Conservation (phyloP, 352 stramenopile species). For the Pythium aristosporum region DNA sequence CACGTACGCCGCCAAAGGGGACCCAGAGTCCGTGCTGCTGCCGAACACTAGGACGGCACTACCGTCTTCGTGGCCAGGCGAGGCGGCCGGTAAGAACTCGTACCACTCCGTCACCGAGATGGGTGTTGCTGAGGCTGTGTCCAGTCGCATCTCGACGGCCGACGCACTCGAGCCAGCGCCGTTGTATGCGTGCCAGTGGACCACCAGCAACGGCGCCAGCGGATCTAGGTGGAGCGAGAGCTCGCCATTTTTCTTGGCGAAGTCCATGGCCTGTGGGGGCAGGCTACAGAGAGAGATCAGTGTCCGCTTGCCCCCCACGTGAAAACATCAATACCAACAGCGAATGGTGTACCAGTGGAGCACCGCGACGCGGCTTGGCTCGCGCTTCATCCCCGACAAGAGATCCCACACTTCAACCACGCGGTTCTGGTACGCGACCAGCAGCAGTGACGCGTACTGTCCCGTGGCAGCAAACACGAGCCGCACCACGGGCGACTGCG, state of each 20-base stretch:
- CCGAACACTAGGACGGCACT: slow-evolving; percentile 6
- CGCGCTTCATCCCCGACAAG: slow-evolving; percentile 12
- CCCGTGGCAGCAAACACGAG: slow-evolving; percentile 34
- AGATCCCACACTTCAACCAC: slow-evolving; percentile 55
- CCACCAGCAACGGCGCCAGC: slow-evolving; percentile 39
- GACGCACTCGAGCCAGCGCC: slow-evolving; percentile 13
- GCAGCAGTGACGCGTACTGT: slow-evolving; percentile 33
- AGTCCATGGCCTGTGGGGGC: slow-evolving; percentile 45
- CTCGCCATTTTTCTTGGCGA: slow-evolving; percentile 48
- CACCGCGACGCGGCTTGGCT: slow-evolving; percentile 33
- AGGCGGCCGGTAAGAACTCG: slow-evolving; percentile 12
- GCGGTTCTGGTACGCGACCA: slow-evolving; percentile 56
- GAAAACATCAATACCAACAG: background rate
- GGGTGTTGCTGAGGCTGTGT: background rate
- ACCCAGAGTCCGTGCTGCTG: background rate
- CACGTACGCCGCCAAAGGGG: slow-evolving; percentile 11
- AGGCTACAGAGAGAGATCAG: slow-evolving; percentile 23
- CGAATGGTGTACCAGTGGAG: slow-evolving; percentile 31
- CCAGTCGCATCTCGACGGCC: slow-evolving; percentile 14
- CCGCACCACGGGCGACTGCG: slow-evolving; percentile 42
- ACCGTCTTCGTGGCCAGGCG: slow-evolving; percentile 22
- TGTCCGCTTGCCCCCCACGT: background rate
- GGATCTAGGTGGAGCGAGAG: slow-evolving; percentile 47
- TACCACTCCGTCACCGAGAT: slow-evolving; percentile 25
- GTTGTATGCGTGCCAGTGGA: slow-evolving; percentile 40